Base-by-base conservation (phyloP, 768 basidiomycete genomes). In the Phlebiopsis flavidoalba region DNA sequence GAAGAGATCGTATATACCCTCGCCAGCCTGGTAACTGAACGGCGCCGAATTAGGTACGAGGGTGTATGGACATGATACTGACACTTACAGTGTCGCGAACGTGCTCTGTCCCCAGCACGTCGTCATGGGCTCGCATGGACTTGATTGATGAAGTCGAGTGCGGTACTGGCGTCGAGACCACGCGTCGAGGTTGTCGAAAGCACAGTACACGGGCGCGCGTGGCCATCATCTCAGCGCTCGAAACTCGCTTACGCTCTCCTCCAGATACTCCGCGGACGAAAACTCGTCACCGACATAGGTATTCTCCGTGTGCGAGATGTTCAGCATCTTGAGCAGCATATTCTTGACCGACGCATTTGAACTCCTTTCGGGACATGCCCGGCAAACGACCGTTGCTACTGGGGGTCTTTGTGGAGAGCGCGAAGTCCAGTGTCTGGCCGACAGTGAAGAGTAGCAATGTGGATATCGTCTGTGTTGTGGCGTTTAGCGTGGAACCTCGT, bases 221-320 rank as follows among this genome's bases (percentile, higher is more conserved):
- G 0, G 89, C 81, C 83, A 92, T 87, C 83, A 91, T 92, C 73
- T 95, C 93, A 11, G 89, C 88, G 66, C 94, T 94, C 60, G 86
- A 86, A 15, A 95, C 79, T 61, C 85, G 83, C 71, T 94, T 95
- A 55, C 87, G 80, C 67, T 92, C 90, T 19, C 90, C 90, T 47
- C 91, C 90, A 0, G 86, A 88, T 14, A 92, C 84, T 22, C 89
- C 89, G 15, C 87, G 87, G 8, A 96, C 87, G 66, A 89, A n/a
- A n/a, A 92, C 61, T 91, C 93, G 69, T 94, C 86, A 0, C 95
- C 95, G 45, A 96, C 86, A 0, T 90, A 84, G 5, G 93, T 95
- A 58, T 82, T 76, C 55, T 74, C 67, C 0, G 92, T 95, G 74
- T 95, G 92, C 7, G 80, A 78, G 67, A 96, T 89, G 67, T 93